Evolutionary conservation across 2,329 filamentous ascomycete species (phyloP).

Genomic region (Colletotrichum abscissum): DNA sequence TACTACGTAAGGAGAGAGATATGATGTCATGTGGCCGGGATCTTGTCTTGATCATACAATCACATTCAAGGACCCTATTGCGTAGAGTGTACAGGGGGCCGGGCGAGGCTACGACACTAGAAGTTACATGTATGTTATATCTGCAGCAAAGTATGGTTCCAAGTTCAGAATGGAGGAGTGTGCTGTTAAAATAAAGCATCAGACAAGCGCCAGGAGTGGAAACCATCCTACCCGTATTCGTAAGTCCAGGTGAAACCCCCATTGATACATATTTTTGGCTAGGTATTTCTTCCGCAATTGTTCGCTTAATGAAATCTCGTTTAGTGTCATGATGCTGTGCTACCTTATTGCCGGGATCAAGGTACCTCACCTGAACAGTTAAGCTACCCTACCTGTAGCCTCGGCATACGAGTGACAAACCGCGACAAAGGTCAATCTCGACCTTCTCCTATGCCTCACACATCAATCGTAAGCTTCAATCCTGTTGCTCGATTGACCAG

Average conservation of each 20-base stretch:
- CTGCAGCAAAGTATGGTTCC: neutral
- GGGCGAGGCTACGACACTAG: too few species aligned
- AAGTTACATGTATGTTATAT: neutral
- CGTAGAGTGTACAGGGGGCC: neutral
- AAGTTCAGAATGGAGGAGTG: neutral
- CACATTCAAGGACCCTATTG: too few species aligned
- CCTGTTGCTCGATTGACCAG: neutral
- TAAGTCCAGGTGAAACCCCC: neutral
- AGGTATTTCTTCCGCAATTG: neutral
- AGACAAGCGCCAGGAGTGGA: neutral
- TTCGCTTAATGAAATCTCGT: neutral
- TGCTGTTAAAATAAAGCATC: neutral
- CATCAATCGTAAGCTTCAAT: neutral
- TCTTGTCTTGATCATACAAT: neutral
- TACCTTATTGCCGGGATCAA: neutral
- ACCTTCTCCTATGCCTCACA: neutral
- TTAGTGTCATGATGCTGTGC: neutral
- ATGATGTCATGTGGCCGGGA: conserved; percentile 1
- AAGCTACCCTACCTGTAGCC: neutral
- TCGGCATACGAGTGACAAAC: neutral
- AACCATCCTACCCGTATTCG: neutral
- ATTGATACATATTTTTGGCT: neutral
- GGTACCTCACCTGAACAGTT: neutral
- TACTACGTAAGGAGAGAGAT: neutral
- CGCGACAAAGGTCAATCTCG: neutral